A percentile compares a stretch with the other conserved stretches of the same genome.
These are phyloP conservation scores for Ophiostoma angusticollis DNA, from an alignment of 2,329 filamentous ascomycete genomes.

Conservation along the genomic window DNA sequence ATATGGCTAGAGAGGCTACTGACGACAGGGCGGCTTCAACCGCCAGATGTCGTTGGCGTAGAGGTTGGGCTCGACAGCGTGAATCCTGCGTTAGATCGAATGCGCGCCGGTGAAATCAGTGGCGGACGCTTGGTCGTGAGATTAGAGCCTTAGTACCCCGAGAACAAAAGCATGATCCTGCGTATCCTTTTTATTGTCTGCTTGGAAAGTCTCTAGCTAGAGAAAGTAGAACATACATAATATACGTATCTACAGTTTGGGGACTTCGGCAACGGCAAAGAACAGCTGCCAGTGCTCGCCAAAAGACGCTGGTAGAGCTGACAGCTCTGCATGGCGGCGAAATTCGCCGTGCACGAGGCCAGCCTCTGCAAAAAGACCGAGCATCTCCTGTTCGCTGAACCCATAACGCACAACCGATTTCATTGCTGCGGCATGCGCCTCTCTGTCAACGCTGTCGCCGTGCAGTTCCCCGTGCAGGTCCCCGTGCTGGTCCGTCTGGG, in stretches of 20 bases:
- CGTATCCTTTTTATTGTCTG: background rate
- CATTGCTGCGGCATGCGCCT: background rate
- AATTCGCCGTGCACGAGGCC: conserved; percentile 8
- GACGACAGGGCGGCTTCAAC: conserved; percentile 34
- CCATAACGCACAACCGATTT: conserved; percentile 9
- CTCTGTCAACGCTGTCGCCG: background rate
- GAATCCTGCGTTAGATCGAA: conserved; percentile 53
- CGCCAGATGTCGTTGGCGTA: conserved; percentile 53
- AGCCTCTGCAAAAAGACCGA: conserved; percentile 6
- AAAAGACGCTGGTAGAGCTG: background rate
- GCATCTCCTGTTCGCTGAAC: conserved; percentile 10
- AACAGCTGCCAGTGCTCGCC: conserved; percentile 5
- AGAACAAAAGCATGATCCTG: background rate
- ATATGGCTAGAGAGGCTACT: conserved; percentile 57
- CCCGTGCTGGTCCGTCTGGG: background rate
- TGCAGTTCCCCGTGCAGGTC: background rate
- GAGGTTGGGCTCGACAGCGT: conserved; percentile 51
- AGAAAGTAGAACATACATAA: no score
- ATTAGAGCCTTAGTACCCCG: conserved; percentile 12
- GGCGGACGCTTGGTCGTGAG: conserved; percentile 56
- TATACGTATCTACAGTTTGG: background rate
- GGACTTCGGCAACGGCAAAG: conserved; percentile 5
- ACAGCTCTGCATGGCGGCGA: background rate
- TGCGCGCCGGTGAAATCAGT: conserved; percentile 52
- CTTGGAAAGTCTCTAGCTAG: background rate